Evolutionary conservation across 1,139 yeast genomes (phyloP).

Genomic region (Debaryomyces nepalensis): DNA sequence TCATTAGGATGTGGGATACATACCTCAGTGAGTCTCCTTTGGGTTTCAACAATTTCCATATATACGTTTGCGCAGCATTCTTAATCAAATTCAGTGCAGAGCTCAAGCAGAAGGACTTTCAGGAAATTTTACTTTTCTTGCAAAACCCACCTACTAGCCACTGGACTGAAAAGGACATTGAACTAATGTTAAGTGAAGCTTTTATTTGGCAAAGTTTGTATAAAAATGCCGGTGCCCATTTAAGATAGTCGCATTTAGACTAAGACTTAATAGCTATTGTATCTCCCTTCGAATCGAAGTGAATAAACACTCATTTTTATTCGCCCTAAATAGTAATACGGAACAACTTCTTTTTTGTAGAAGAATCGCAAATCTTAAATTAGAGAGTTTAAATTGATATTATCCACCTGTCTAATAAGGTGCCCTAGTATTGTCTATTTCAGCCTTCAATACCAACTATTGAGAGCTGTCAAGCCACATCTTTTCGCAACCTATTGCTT

Average conservation of each 20-base stretch:
- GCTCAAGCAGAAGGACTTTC: conserved; percentile 87
- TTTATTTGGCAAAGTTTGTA: conserved; percentile 94
- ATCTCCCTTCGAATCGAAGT: too few species aligned
- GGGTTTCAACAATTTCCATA: conserved; percentile 92
- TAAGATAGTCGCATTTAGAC: conserved; percentile 36
- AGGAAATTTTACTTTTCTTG: conserved; percentile 86
- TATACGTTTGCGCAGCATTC: conserved; percentile 98
- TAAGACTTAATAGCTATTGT: too few species aligned
- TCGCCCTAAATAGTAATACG: too few species aligned
- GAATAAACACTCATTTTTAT: background rate
- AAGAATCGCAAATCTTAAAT: too few species aligned
- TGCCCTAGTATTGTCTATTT: too few species aligned
- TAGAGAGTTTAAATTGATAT: too few species aligned
- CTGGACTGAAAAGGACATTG: conserved; percentile 92
- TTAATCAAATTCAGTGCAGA: conserved; percentile 82
- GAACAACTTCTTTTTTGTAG: too few species aligned
- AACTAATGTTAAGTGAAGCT: conserved; percentile 90
- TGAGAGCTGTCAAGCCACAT: too few species aligned
- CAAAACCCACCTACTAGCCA: conserved; percentile 84
- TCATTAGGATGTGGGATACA: conserved; percentile 98
- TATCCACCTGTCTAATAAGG: too few species aligned
- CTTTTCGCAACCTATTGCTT: conserved; percentile 2
- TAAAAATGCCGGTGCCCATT: conserved; percentile 85
- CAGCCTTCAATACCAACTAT: too few species aligned
- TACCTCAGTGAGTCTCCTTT: conserved; percentile 86